Base-by-base conservation (phyloP, 371 early-diverging fungal genomes). In the Mucor piriformis region DNA sequence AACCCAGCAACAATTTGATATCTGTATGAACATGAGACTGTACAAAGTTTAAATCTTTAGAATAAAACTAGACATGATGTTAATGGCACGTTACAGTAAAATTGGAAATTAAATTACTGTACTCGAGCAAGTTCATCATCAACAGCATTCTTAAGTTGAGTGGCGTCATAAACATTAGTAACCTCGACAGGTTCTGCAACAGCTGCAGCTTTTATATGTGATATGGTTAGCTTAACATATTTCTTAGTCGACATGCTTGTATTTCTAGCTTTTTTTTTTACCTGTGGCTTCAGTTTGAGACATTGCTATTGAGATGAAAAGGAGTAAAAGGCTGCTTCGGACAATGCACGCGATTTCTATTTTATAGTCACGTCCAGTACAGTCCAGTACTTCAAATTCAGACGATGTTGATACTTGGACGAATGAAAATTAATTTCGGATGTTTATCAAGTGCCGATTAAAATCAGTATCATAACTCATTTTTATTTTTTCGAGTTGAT, bases 41-140 rank as follows among this genome's bases (percentile, higher is more conserved):
- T 3, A 10, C 46, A 32, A 64, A 79, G 0, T 52, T 38, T 12
- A 53, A 27, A 18, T 73, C 70, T 11, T 53, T 59, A 6, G 58
- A 50, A 52, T 66, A 57, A 20, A 38, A 72, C 76, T 74, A 50
- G 12, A 21, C 3, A 56, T 0, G 6, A 23, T 34, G 5, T 33
- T 6, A 34, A 6, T 34, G 20, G 20, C 34, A 34, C n/a, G 27
- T 11, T 44, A 23, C 20, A 40, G 38, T 6, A 49, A 37, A 54
- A 34, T 2, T 20, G 21, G 4, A 33, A 13, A 15, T 50, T 5
- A 11, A 11, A 23, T 33, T 21, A 21, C n/a, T 53, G 64, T 79
- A 79, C 79, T 48, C 67, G 56, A 25, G 61, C 44, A 23, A 79
- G 35, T 56, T 79, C 72, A 59, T 79, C 80, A 61, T 79, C 80